Base-by-base conservation (phyloP, 768 basidiomycete genomes). In the Auricularia auricula-judae region DNA sequence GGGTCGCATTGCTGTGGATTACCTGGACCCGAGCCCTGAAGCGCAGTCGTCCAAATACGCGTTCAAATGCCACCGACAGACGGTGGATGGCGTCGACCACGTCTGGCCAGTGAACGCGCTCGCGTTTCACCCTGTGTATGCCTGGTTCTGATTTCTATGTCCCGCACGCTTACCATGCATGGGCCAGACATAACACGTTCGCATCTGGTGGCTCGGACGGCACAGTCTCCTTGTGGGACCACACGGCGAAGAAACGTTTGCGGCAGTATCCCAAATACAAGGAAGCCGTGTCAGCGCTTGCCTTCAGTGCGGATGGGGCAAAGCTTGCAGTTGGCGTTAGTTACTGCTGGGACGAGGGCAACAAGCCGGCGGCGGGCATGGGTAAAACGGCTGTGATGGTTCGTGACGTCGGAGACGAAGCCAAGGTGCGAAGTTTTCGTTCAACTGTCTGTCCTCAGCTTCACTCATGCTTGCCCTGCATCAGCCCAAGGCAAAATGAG, bases 101-200 rank as follows among this genome's bases (percentile, higher is more conserved):
- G 95, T 98, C 23, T 98, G 92, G 85, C 94, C 96, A 0, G 95
- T 98, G 66, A 97, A 98, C 70, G 84, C 93, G 0, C 83, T 99
- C 35, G 92, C 94, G 0, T 98, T 98, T 79, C 94, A 98, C 71
- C 94, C 96, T 0, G 77, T 82, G 82, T 94, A 72, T 61, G 85
- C 39, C 35, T 60, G 61, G 58, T 39, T 54, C 34, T 8, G 44
- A 1, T 42, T 7, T 7, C 39, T 42, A 61, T 16, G 21, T 35
- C 42, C 12, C 47, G 36, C 14, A 8, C 36, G 36, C 11, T 62
- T 12, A n/a, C 14, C 18, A 18, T 44, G 23, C 4, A 36, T 61
- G 34, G 2, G n/a, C 12, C 71, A 93, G 91, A 3, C 87, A 87
- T 77, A 95, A 93, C 74, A 98, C 96, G 0, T 97, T 99, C 70